Conservation (phyloP, 164 flowering plant genomes). For the Vitis labrusca region DNA sequence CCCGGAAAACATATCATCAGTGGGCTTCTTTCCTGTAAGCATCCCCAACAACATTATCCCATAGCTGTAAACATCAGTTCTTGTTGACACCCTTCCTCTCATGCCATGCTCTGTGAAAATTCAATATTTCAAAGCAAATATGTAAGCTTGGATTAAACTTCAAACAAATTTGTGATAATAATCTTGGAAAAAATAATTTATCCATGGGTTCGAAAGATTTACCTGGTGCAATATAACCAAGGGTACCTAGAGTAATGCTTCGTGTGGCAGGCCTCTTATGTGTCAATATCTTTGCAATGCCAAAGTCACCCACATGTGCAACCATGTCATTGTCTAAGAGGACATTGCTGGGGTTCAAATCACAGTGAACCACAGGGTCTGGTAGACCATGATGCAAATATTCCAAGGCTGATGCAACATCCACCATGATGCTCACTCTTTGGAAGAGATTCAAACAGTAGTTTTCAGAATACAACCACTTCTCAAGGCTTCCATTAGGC, state of each 20-base stretch:
- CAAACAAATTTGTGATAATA: no score
- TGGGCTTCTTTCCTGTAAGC: constrained; percentile 25
- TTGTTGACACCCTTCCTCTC: constrained; percentile 22
- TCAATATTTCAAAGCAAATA: background rate
- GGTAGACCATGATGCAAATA: constrained; percentile 21
- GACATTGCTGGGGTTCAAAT: constrained; percentile 20
- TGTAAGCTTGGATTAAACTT: background rate
- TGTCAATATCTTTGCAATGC: constrained; percentile 14
- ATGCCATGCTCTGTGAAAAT: constrained; percentile 20
- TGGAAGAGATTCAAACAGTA: background rate
- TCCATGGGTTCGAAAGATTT: background rate
- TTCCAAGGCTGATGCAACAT: constrained; percentile 8
- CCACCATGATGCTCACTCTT: background rate
- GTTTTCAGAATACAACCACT: background rate
- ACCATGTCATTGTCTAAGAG: constrained; percentile 16
- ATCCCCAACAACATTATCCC: constrained; percentile 29
- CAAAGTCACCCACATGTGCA: constrained; percentile 18
- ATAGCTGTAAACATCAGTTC: constrained; percentile 27
- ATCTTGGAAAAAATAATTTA: no score
- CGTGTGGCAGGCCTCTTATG: background rate
- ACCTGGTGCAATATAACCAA: constrained; percentile 25
- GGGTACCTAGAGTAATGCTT: constrained; percentile 5
- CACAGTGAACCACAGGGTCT: constrained; percentile 24
- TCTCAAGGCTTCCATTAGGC: constrained; percentile 1
- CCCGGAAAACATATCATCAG: constrained; percentile 18